Percentiles rank a stretch among this genome's conserved stretches.
Evolutionary conservation across 1,139 yeast genomes (phyloP).

Genomic region (Trichomonascaceae sp.): DNA sequence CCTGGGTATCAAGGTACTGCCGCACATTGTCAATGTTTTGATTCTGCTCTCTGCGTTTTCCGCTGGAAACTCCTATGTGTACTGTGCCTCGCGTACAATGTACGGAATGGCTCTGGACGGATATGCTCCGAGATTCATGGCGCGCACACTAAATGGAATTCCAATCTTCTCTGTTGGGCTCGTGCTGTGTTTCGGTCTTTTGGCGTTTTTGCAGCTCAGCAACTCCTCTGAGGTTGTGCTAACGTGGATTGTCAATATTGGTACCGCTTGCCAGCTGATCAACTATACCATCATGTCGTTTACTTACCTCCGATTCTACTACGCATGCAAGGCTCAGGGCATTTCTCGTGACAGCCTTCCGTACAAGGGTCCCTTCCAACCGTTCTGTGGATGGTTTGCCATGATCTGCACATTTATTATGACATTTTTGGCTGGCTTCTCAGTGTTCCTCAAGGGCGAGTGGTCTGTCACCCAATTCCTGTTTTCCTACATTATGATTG

Average conservation of each 20-base stretch:
- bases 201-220: constrained; percentile 47
- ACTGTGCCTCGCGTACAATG: constrained; percentile 43
- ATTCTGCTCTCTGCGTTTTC: constrained; percentile 52
- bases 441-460: constrained; percentile 48
- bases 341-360: constrained; percentile 44
- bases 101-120: constrained; percentile 51
- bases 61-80: constrained; percentile 63
- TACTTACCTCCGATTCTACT: constrained; percentile 51
- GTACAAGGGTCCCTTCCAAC: constrained; percentile 41
- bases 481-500: constrained; percentile 56
- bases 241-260: constrained; percentile 61
- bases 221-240: constrained; percentile 51
- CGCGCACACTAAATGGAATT: constrained; percentile 42
- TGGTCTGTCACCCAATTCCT: constrained; percentile 53
- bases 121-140: constrained; percentile 34
- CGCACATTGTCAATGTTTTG: constrained; percentile 50
- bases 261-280: constrained; percentile 69
- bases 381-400: constrained; percentile 35
- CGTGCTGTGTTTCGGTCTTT: constrained; percentile 35
- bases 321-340: constrained; percentile 48
- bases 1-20: constrained; percentile 40
- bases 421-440: constrained; percentile 55
- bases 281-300: constrained; percentile 53
- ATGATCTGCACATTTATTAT: constrained; percentile 39
- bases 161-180: constrained; percentile 40